These are phyloP conservation scores for Pseudopyrenochaeta lycopersici DNA, from an alignment of 2,329 filamentous ascomycete genomes.

Conservation along the genomic window DNA sequence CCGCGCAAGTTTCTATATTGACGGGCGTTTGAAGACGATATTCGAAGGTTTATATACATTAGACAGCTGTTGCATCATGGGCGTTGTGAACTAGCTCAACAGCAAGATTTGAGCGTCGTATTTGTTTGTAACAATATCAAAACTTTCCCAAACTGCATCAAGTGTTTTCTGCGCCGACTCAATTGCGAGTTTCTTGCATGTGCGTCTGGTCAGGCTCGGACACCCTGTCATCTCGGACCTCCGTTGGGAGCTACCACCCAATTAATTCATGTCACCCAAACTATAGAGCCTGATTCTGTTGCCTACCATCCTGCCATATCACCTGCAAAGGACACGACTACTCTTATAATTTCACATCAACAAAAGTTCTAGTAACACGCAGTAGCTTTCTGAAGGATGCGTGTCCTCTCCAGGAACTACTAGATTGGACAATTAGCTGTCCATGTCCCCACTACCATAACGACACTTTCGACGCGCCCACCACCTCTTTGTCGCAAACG, in stretches of 20 bases:
- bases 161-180: neutral
- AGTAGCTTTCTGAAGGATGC: constrained; percentile 32
- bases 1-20: constrained; percentile 16
- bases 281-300: neutral
- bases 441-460: constrained; percentile 31
- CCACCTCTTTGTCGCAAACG: constrained; percentile 23
- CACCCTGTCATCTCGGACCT: constrained; percentile 11
- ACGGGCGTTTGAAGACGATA: constrained; percentile 24
- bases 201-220: constrained; percentile 6
- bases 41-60: constrained; percentile 40
- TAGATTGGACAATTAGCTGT: constrained; percentile 39
- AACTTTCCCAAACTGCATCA: constrained; percentile 4
- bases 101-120: constrained; percentile 20
- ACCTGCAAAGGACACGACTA: neutral
- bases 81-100: constrained; percentile 32
- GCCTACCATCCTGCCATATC: neutral
- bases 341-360: neutral
- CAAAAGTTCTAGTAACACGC: constrained; percentile 9
- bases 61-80: constrained; percentile 42
- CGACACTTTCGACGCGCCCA: constrained; percentile 26
- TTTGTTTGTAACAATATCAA: constrained; percentile 25
- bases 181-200: neutral
- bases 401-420: constrained; percentile 28
- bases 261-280: constrained; percentile 7
- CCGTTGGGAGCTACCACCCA: constrained; percentile 20